Conservation (phyloP, 2,329 filamentous ascomycete genomes). For the Hypomyces perniciosus region DNA sequence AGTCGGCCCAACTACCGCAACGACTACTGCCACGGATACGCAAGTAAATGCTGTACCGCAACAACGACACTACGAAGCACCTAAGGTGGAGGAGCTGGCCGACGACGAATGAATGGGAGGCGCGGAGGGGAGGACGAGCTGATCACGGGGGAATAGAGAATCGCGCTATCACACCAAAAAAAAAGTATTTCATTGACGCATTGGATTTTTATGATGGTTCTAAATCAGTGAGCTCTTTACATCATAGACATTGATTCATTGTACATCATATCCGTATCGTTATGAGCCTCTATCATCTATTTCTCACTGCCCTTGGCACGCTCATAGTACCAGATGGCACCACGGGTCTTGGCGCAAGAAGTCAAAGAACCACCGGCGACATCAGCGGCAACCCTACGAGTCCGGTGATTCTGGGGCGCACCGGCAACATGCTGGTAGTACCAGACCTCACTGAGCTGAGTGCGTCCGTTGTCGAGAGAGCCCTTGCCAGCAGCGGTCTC, state of each 20-base stretch:
- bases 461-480: constrained; percentile 49
- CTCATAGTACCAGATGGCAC: constrained; percentile 51
- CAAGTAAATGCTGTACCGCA: constrained; percentile 42
- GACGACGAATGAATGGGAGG: constrained; percentile 39
- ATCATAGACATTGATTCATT: not conserved
- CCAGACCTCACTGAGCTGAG: constrained; percentile 57
- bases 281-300: not conserved
- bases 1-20: constrained; percentile 45
- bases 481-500: constrained; percentile 51
- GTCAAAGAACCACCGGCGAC: constrained; percentile 44
- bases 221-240: not conserved
- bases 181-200: not conserved
- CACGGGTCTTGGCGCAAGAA: constrained; percentile 48
- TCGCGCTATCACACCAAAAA: not conserved
- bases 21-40: constrained; percentile 51
- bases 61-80: constrained; percentile 43
- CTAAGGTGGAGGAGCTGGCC: constrained; percentile 47
- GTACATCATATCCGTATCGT: not conserved
- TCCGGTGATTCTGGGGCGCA: constrained; percentile 46
- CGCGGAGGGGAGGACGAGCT: not conserved
- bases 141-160: constrained; percentile 3
- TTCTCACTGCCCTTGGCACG: constrained; percentile 32
- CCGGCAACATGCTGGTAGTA: constrained; percentile 60
- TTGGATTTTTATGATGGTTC: not conserved
- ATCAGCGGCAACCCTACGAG: constrained; percentile 36